Percentiles rank a stretch among this genome's conserved stretches.
phyloP scores from a whole-genome alignment of 768 basidiomycete species.

The Boletellus ananiceps region DNA sequence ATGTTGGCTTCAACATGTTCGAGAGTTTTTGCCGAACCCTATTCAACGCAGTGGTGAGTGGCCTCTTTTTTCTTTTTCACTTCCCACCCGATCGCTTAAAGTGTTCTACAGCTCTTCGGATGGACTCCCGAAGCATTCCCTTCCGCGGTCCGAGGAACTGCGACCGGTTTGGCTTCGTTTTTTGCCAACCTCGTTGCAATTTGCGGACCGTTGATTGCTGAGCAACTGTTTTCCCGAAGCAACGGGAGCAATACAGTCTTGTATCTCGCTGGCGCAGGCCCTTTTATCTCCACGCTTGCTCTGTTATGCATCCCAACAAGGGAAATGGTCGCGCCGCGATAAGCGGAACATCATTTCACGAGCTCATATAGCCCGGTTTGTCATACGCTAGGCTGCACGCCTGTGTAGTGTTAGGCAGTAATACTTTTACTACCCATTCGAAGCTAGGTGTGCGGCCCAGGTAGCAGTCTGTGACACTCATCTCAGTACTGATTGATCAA shows the following conservation, averaged over 20 bases:
- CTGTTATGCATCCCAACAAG: constrained; percentile 8
- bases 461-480: too few relatives aligned
- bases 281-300: constrained; percentile 9
- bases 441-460: too few relatives aligned
- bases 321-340: constrained; percentile 14
- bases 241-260: constrained; percentile 7
- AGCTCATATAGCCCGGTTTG: too few relatives aligned
- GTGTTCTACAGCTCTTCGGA: constrained; percentile 7
- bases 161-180: constrained; percentile 3
- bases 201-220: background rate
- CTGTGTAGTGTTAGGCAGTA: too few relatives aligned
- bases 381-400: too few relatives aligned
- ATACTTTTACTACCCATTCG: too few relatives aligned
- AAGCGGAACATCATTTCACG: background rate
- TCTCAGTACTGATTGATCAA: too few relatives aligned
- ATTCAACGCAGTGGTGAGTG: constrained; percentile 8
- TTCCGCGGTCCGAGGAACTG: constrained; percentile 12
- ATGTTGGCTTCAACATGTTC: constrained; percentile 9
- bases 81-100: too few relatives aligned
- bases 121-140: constrained; percentile 19
- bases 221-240: background rate
- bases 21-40: constrained; percentile 9
- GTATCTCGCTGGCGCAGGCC: constrained; percentile 10
- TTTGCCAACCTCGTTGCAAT: constrained; percentile 3
- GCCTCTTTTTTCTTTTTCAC: too few relatives aligned